Base-by-base conservation (phyloP, 495 filamentous ascomycete species). In the Acidiella bohemica region DNA sequence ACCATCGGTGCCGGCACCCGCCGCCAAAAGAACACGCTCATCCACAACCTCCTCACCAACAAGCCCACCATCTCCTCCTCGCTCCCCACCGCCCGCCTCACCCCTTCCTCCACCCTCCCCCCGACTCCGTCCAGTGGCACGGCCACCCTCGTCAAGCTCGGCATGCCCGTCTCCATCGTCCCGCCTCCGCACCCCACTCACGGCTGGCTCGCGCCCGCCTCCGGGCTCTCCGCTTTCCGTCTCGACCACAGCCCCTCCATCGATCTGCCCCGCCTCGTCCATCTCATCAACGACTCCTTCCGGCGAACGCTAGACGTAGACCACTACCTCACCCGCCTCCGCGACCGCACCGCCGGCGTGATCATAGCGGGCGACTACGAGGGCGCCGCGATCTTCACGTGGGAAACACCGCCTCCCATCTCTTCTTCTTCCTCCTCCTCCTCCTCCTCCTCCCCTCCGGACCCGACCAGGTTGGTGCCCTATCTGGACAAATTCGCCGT, bases 401-500 rank as follows among this genome's bases (percentile, higher is more conserved):
- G 90, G 90, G 90, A 99, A 66, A 63, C 67, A 22, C 84, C 87
- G 0, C 75, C 73, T 0, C 68, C 68, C 0, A 58, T 77, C 1
- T 32, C 49, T 18, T 36, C 55, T 13, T n/a, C n/a, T n/a, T n/a
- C n/a, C n/a, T 63, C 74, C 34, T 7, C 25, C 7, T 27, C 25
- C 7, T 27, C 25, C 7, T n/a, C 7, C 7, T n/a, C 25, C 25
- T 27, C 25, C 7, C 25, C 25, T 27, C 66, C 71, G 33, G 65
- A 67, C 39, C 49, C 58, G 14, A 61, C 63, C 7, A 64, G 76
- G 3, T 68, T 84, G 56, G 80, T 99, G 0, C 92, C 88, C 0
- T 99, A 99, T 58, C 64, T 99, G 17, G 90, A 99, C 57, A 99
- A 99, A 61, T 99, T 99, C 55, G 90, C 90, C 3, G 90, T 96